Evolutionary conservation across 768 basidiomycete genomes (phyloP), one percentile per base, ranked within the genome.

Genomic region (Podaxis sp.): DNA sequence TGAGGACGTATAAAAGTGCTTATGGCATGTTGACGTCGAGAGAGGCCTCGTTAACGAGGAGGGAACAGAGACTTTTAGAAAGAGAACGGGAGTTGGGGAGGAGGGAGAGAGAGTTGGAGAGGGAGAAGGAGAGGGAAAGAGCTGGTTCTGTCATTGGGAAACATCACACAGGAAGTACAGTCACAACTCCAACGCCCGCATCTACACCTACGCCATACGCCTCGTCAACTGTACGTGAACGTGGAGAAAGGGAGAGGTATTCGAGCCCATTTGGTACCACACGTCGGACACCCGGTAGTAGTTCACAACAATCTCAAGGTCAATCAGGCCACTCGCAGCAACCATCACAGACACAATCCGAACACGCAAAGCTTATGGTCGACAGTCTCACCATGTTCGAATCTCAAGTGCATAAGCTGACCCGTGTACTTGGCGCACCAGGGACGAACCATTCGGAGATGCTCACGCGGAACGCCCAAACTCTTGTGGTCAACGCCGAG

Each of bases 341-440:
- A 37, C 13, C n/a, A 49, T 60, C 67, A 66, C 53, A 70, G 70
- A 40, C 63, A 9, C 74, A 71, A 40, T 70, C 77, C 3, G 90
- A 93, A 66, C 92, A 93, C 66, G 78, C 84, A 1, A 77, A 81
- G n/a, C 73, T 94, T 50, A 85, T 93, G 82, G 66, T 85, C 22
- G 90, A 93, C 46, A 82, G 86, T 17, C 74, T 93, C 13, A 70
- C 75, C 3, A 84, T 89, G 79, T 91, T 94, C 65, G 90, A 93
- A 70, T 75, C 80, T 2, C 82, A 89, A 25, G 74, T 93, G 1
- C 73, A 79, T 22, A 86, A 88, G 53, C 71, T 88, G 12, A 82
- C 86, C 0, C 52, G 63, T 27, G n/a, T 53, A 25, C 41, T 58
- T 19, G 68, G 66, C n/a, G 63, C 61, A 25, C 41, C 75, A 19